Evolutionary conservation across 805 yeast species (phyloP), one percentile per base, ranked within the genome.

Genomic region (Zygosaccharomyces rouxii): DNA sequence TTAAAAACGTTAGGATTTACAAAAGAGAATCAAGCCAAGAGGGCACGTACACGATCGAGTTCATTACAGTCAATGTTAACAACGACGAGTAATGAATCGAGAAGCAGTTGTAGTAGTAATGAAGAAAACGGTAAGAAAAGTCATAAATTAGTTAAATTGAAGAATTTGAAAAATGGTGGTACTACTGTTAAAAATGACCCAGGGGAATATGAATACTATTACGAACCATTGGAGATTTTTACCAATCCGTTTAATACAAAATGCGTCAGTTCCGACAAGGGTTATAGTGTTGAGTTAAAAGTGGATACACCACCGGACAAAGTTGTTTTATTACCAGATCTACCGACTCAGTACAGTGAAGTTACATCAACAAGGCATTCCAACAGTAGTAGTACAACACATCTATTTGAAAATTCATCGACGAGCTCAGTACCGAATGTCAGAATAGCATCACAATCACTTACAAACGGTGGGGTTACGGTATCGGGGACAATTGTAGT

Each of bases 141-240:
- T 18, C 44, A 40, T 23, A 55, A 55, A 38, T 35, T 44, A 28
- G 37, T 56, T 5, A 52, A 50, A 28, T 44, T 57, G 14, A 52
- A 46, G 23, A 43, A 49, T 22, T 41, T 57, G 38, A 54, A 53
- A 47, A 49, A 55, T 30, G 52, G 53, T 25, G 59, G 60, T n/a
- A 57, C 60, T 5, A 55, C 56, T 14, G 47, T 57, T n/a, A 47
- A 47, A 33, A 55, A 55, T 31, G 57, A 55, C 31, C 25, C 52
- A 5, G 55, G 53, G 5, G 45, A 51, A 7, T 50, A 35, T 28
- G 54, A 55, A 16, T 57, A 55, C 30, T 48, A 49, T 22, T 57
- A 57, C 42, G 44, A 54, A 39, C 57, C 60, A 13, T 19, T 49
- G 19, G 52, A 52, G 35, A 38, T 35, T 11, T 39, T 51, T 16